phyloP scores from a whole-genome alignment of 257 asterid species.

The Dorcoceras hygrometricum region DNA sequence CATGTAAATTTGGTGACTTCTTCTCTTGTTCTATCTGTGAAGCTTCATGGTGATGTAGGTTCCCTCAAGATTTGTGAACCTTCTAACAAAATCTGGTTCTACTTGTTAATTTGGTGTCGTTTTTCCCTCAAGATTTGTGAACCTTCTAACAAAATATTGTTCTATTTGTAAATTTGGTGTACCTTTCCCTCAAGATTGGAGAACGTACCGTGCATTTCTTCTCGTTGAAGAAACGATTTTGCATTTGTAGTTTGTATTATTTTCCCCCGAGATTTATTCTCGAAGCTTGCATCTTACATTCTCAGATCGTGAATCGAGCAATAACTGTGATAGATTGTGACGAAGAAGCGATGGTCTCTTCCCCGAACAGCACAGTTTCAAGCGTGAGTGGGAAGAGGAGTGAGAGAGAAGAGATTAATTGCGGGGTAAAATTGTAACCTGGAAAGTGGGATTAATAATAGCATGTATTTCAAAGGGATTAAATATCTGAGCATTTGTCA shows the following conservation, averaged over 20 bases:
- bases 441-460: too few relatives aligned
- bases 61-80: too few relatives aligned
- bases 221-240: background rate
- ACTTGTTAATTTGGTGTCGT: too few relatives aligned
- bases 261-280: background rate
- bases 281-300: background rate
- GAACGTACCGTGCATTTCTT: background rate
- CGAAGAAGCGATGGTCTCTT: constrained; percentile 63
- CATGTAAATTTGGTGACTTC: background rate
- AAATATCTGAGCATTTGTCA: too few relatives aligned
- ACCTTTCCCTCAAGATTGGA: too few relatives aligned
- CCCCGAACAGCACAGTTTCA: constrained; percentile 93
- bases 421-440: too few relatives aligned
- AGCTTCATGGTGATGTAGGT: too few relatives aligned
- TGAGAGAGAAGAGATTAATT: constrained; percentile 79
- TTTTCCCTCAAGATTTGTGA: too few relatives aligned
- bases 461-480: too few relatives aligned
- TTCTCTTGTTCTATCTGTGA: background rate
- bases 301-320: constrained; percentile 68
- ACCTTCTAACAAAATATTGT: too few relatives aligned
- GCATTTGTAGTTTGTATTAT: background rate
- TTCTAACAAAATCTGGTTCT: too few relatives aligned
- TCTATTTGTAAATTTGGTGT: too few relatives aligned
- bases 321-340: constrained; percentile 42
- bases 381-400: constrained; percentile 91